Conservation (phyloP, 257 asterid species). For the Scutellaria galericulata region DNA sequence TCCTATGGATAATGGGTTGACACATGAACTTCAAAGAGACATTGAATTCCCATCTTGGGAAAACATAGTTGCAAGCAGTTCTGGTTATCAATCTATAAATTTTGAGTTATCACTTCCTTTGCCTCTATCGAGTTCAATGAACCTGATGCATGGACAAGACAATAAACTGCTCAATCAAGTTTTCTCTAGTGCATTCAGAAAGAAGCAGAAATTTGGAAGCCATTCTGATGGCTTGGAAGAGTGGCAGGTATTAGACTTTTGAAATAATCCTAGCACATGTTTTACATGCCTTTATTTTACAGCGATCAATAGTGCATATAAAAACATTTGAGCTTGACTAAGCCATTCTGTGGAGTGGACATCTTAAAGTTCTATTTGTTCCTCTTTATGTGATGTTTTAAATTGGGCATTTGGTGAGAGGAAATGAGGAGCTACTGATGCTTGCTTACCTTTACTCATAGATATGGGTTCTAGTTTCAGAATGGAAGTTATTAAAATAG, state of each 20-base stretch:
- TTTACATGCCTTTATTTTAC: conserved; percentile 12
- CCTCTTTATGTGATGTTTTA: conserved; percentile 6
- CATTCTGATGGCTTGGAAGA: conserved; percentile 54
- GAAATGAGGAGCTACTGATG: conserved; percentile 2
- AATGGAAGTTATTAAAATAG: not conserved
- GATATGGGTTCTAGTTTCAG: not conserved
- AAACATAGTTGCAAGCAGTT: conserved; percentile 50
- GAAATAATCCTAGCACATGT: conserved; percentile 18
- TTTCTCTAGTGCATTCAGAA: conserved; percentile 42
- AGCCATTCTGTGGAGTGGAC: conserved; percentile 11
- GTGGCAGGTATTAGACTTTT: conserved; percentile 66
- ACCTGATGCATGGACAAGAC: conserved; percentile 54
- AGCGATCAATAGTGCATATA: conserved; percentile 9
- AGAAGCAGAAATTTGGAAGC: conserved; percentile 48
- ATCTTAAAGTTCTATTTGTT: not conserved
- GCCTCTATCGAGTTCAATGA: conserved; percentile 48
- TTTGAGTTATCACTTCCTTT: conserved; percentile 56
- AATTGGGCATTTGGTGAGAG: conserved; percentile 23
- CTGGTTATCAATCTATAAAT: conserved; percentile 52
- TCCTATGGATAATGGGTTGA: conserved; percentile 39
- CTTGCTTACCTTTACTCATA: conserved; percentile 16
- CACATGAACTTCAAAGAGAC: conserved; percentile 47
- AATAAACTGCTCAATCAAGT: conserved; percentile 55
- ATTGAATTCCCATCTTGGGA: conserved; percentile 66
- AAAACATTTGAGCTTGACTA: conserved; percentile 15